Evolutionary conservation across 768 basidiomycete genomes (phyloP).

Genomic region (Auriscalpium microsporum): DNA sequence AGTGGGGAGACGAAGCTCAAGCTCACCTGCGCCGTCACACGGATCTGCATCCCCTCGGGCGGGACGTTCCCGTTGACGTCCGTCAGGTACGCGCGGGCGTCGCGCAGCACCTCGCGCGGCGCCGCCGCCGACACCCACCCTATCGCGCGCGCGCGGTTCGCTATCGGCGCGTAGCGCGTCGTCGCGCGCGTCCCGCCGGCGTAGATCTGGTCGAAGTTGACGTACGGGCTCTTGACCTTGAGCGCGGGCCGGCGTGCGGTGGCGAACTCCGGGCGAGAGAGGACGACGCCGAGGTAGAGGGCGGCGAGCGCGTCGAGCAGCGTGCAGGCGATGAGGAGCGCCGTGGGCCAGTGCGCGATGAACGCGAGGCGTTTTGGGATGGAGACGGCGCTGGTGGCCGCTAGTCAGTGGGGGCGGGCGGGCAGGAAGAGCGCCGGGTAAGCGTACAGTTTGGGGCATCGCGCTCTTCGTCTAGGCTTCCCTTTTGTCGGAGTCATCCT

Average conservation of each 20-base stretch:
- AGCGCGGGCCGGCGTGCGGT: background rate
- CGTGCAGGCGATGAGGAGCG: background rate
- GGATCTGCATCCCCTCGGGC: background rate
- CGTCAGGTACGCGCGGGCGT: background rate
- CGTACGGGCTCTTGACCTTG: too few relatives aligned
- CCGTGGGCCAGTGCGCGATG: background rate
- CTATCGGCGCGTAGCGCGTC: background rate
- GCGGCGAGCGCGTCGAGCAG: background rate
- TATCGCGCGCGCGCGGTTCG: background rate
- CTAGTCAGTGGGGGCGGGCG: too few relatives aligned
- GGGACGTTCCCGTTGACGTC: conserved; percentile 1
- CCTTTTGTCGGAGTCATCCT: too few relatives aligned
- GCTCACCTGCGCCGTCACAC: background rate
- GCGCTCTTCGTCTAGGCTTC: too few relatives aligned
- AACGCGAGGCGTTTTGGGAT: too few relatives aligned
- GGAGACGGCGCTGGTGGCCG: too few relatives aligned
- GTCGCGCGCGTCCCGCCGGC: background rate
- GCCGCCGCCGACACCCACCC: too few relatives aligned
- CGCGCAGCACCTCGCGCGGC: background rate
- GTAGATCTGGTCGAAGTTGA: background rate
- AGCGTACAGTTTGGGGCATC: too few relatives aligned
- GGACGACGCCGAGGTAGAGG: background rate
- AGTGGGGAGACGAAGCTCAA: background rate
- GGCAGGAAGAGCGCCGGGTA: too few relatives aligned
- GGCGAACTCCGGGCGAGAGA: background rate